Evolutionary conservation across 352 stramenopile species (phyloP), one percentile per base, ranked within the genome.

Genomic region (Blastocystis hominis): DNA sequence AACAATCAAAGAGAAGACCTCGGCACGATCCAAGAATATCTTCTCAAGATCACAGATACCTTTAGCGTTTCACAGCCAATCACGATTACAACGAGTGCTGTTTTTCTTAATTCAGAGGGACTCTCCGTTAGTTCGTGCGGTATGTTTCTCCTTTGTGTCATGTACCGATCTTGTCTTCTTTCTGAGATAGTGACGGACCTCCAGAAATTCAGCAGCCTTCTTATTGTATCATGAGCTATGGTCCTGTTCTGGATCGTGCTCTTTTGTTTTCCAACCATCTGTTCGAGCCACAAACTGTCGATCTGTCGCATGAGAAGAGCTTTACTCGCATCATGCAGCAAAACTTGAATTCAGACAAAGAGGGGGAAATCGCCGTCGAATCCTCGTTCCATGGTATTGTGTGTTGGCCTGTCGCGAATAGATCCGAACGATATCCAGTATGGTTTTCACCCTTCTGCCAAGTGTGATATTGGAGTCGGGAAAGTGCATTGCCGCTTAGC

Each of bases 301-400:
- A 78, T 36, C 20, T 59, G 15, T 78, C 68, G 7, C 38, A 78
- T 30, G 15, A 30, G 4, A 9, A 30, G 20, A 46, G 17, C 10
- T 78, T 78, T 61, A 61, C 36, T 17, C 68, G 42, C 1, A 78
- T 78, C 53, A 78, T 78, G 68, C 68, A 78, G 20, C 68, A 78
- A 36, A 38, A 40, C 6, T 17, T 78, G 34, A 20, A 61, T 76
- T n/a, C 17, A 30, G 24, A 30, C 24, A 30, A 30, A 9, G 68
- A 78, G 42, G 15, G 44, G 5, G 42, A 59, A 36, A 50, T 30
- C 2, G 6, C 30, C 2, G 68, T 78, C 42, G 68, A 78, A 40
- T 78, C 68, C 13, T 78, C 68, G 10, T 61, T 62, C 20, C n/a
- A 53, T n/a, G 66, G 68, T 78, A 61, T 13, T 2, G 20, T 56